Conservation (phyloP, 345 rosid species). For the Eucalyptus polybractea region DNA sequence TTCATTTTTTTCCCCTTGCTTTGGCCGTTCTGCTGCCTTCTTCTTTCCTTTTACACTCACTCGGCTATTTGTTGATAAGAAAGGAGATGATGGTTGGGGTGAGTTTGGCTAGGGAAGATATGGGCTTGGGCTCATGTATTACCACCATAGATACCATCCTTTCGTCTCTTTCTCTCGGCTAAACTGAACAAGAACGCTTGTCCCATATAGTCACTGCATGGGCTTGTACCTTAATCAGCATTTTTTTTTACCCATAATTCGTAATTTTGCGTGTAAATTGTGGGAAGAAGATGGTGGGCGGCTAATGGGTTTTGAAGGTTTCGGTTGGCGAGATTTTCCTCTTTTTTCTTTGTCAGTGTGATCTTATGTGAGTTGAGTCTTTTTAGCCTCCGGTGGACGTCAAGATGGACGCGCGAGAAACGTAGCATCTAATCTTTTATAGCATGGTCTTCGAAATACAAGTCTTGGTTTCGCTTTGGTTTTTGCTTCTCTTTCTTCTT, state of each 20-base stretch:
- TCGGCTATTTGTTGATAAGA: background rate
- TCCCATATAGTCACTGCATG: background rate
- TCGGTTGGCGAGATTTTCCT: background rate
- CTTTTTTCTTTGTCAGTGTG: background rate
- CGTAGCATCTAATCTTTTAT: background rate
- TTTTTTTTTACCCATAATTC: background rate
- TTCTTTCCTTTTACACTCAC: background rate
- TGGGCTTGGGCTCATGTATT: background rate
- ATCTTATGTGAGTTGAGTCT: background rate
- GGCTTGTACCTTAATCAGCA: background rate
- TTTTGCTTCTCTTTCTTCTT: background rate
- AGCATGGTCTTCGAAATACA: background rate
- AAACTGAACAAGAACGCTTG: background rate
- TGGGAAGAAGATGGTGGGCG: background rate
- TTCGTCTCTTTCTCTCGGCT: background rate
- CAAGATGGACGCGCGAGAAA: background rate
- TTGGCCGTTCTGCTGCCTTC: background rate
- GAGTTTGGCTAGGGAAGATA: background rate
- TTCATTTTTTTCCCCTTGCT: background rate
- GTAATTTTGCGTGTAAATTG: background rate
- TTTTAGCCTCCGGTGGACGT: background rate
- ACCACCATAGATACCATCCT: background rate
- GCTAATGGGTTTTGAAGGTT: background rate
- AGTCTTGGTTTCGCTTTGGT: background rate
- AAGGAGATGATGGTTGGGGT: background rate